These are phyloP conservation scores for Diospyros lotus DNA, from an alignment of 148 eudicot genomes.

Conservation along the genomic window DNA sequence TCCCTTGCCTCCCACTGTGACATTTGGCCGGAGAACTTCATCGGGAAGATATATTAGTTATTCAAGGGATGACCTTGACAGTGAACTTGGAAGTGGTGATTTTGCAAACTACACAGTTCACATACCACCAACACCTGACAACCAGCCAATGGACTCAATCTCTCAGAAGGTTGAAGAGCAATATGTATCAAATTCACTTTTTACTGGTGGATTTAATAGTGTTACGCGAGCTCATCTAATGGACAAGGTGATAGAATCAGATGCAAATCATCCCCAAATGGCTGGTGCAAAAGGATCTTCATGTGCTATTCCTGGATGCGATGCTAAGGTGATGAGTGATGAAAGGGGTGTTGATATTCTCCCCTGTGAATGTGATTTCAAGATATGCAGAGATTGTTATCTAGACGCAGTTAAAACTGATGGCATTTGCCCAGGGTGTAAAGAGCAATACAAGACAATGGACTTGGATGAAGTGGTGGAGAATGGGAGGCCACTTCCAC, in stretches of 20 bases:
- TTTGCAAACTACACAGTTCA: slow-evolving; percentile 66
- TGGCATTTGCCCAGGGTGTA: slow-evolving; percentile 73
- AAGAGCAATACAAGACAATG: slow-evolving; percentile 63
- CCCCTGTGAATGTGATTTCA: slow-evolving; percentile 87
- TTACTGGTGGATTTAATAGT: slow-evolving; percentile 73
- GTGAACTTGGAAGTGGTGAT: slow-evolving; percentile 54
- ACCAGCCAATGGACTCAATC: slow-evolving; percentile 75
- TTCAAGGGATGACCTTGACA: slow-evolving; percentile 79
- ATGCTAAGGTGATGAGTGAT: slow-evolving; percentile 87
- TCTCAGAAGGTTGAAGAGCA: slow-evolving; percentile 84
- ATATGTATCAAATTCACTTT: slow-evolving; percentile 72
- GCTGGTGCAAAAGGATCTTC: slow-evolving; percentile 85
- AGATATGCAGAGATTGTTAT: slow-evolving; percentile 85
- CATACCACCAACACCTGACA: slow-evolving; percentile 71
- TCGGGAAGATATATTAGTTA: slow-evolving; percentile 64
- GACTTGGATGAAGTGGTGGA: slow-evolving; percentile 46
- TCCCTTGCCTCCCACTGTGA: slow-evolving; percentile 54
- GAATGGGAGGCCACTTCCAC: slow-evolving; percentile 41
- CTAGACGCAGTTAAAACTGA: slow-evolving; percentile 60
- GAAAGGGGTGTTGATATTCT: slow-evolving; percentile 69
- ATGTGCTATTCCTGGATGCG: slow-evolving; percentile 78
- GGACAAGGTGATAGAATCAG: slow-evolving; percentile 86
- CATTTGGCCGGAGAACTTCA: slow-evolving; percentile 61
- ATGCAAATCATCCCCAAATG: slow-evolving; percentile 74
- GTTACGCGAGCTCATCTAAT: slow-evolving; percentile 81